Conservation (phyloP, 2,329 filamentous ascomycete genomes). For the Colletotrichum costaricense region DNA sequence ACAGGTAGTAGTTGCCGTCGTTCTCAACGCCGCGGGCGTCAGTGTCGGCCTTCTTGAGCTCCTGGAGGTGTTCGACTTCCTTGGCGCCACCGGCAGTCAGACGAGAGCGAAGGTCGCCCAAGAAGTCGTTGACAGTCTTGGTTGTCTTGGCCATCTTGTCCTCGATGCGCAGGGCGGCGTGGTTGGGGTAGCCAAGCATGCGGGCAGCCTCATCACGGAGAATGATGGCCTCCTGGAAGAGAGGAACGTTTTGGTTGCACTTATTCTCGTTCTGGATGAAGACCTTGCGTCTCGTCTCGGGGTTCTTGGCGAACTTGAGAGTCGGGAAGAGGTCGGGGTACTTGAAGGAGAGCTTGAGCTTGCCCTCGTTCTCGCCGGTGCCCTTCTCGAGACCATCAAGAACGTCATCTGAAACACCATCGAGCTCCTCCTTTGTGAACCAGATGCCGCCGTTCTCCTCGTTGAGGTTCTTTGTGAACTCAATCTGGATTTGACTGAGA, state of each 20-base stretch:
- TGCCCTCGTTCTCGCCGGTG: slow-evolving; percentile 76
- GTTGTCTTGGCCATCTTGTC: slow-evolving; percentile 71
- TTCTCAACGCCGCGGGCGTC: slow-evolving; percentile 67
- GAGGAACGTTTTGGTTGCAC: slow-evolving; percentile 68
- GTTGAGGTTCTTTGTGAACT: slow-evolving; percentile 84
- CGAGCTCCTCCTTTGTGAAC: slow-evolving; percentile 79
- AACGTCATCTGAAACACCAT: slow-evolving; percentile 80
- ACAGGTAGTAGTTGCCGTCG: slow-evolving; percentile 81
- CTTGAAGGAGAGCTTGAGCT: slow-evolving; percentile 82
- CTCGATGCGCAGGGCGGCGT: slow-evolving; percentile 66
- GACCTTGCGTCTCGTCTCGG: slow-evolving; percentile 75
- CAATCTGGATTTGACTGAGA: slow-evolving; percentile 78
- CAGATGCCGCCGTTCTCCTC: slow-evolving; percentile 86
- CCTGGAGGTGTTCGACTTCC: slow-evolving; percentile 77
- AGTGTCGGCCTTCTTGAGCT: slow-evolving; percentile 78
- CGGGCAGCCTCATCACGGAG: slow-evolving; percentile 67
- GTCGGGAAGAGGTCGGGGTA: slow-evolving; percentile 85
- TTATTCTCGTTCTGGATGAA: slow-evolving; percentile 86
- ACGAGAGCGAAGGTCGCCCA: slow-evolving; percentile 75
- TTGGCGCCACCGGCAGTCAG: slow-evolving; percentile 76
- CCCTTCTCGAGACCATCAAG: slow-evolving; percentile 77
- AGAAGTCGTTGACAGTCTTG: slow-evolving; percentile 65
- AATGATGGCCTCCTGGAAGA: slow-evolving; percentile 66
- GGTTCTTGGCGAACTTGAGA: slow-evolving; percentile 79
- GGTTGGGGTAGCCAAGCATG: slow-evolving; percentile 66